phyloP scores from a whole-genome alignment of 305 asterid genomes.

The Fraxinus floribunda region DNA sequence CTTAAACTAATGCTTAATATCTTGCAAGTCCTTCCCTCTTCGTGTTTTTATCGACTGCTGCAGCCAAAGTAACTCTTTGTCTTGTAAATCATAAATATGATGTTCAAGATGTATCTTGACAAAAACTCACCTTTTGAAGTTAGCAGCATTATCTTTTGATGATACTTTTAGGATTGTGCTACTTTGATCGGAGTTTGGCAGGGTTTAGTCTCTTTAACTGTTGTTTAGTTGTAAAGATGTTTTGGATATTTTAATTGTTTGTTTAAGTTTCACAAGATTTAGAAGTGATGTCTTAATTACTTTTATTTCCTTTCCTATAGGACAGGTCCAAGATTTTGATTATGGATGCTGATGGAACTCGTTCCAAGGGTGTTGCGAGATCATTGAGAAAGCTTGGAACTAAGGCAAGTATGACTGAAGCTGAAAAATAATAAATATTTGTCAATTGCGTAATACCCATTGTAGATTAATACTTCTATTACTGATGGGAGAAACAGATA shows the following conservation, averaged over 20 bases:
- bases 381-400: conserved; percentile 79
- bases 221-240: neutral
- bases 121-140: neutral
- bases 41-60: neutral
- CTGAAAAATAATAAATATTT: conserved; percentile 1
- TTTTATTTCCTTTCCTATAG: conserved; percentile 38
- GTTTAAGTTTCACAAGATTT: neutral
- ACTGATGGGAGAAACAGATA: conserved; percentile 14
- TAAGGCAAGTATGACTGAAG: conserved; percentile 52
- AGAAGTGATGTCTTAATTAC: conserved; percentile 27
- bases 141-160: neutral
- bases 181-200: neutral
- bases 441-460: conserved; percentile 4
- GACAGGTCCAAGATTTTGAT: conserved; percentile 78
- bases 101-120: conserved; percentile 1
- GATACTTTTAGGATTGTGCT: neutral
- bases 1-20: neutral
- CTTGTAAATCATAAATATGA: conserved; percentile 3
- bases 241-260: conserved; percentile 2
- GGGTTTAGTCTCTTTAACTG: neutral
- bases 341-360: conserved; percentile 87
- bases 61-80: neutral
- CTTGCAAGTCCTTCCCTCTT: neutral
- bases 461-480: neutral
- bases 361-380: conserved; percentile 80